Evolutionary conservation across 371 early-diverging fungal genomes (phyloP).

Genomic region (Zopfochytrium polystomum): DNA sequence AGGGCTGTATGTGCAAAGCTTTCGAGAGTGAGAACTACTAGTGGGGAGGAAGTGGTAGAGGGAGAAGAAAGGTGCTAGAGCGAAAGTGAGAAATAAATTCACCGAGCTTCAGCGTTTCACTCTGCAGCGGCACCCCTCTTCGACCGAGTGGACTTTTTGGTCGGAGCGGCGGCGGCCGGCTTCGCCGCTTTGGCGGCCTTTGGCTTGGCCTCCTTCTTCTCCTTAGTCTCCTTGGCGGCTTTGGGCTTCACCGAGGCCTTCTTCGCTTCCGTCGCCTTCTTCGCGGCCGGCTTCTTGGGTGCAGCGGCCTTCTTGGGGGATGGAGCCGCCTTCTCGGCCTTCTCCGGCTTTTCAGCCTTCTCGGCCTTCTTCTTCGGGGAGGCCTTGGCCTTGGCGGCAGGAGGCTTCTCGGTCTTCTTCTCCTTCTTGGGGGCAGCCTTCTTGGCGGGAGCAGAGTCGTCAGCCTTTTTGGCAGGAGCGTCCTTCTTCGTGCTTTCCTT

Average conservation of each 20-base stretch:
- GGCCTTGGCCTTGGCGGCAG: constrained; percentile 39
- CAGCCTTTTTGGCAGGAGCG: constrained; percentile 35
- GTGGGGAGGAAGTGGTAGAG: too few species aligned
- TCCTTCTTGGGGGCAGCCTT: constrained; percentile 41
- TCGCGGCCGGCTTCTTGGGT: constrained; percentile 40
- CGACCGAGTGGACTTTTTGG: too few species aligned
- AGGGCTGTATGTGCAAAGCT: too few species aligned
- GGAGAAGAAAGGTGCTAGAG: too few species aligned
- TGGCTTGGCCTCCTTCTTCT: constrained; percentile 14
- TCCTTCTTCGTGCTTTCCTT: constrained; percentile 20
- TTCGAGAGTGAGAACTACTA: too few species aligned
- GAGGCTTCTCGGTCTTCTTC: constrained; percentile 33
- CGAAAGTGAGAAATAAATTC: too few species aligned
- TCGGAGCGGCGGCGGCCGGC: too few species aligned
- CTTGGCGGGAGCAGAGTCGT: constrained; percentile 26
- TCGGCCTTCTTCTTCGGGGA: constrained; percentile 23
- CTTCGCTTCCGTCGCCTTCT: constrained; percentile 45
- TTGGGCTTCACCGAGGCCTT: constrained; percentile 26
- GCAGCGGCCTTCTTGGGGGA: constrained; percentile 53
- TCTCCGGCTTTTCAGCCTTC: constrained; percentile 45
- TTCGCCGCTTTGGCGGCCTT: background rate
- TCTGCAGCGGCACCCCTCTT: too few species aligned
- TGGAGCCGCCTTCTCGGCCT: constrained; percentile 41
- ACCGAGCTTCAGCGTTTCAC: too few species aligned
- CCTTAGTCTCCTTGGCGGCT: constrained; percentile 5